phyloP scores from a whole-genome alignment of 345 rosid species.

The Eucalyptus globulus region DNA sequence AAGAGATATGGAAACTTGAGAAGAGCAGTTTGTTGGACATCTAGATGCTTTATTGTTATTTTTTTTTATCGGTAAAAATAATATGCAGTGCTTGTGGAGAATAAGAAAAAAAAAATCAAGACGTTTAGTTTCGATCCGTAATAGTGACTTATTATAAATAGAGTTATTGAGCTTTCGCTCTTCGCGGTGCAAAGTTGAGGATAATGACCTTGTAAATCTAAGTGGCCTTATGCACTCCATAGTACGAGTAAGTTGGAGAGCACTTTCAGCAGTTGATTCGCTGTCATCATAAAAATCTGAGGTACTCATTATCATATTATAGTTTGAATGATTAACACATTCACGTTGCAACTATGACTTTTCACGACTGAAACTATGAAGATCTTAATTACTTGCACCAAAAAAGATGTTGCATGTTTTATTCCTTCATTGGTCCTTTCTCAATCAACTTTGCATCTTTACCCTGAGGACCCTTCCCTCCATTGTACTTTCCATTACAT shows the following conservation, averaged over 20 bases:
- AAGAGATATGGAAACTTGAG: background rate
- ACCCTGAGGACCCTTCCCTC: background rate
- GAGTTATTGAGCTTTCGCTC: background rate
- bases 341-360: background rate
- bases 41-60: background rate
- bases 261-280: background rate
- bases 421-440: background rate
- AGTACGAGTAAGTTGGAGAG: background rate
- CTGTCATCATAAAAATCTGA: background rate
- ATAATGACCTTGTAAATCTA: background rate
- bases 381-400: background rate
- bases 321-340: background rate
- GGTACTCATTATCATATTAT: too few species aligned
- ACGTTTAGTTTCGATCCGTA: background rate
- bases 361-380: background rate
- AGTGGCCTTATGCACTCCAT: background rate
- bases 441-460: background rate
- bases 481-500: background rate
- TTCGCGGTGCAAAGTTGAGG: background rate
- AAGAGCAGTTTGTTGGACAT: background rate
- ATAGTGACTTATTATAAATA: background rate
- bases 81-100: background rate
- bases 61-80: background rate
- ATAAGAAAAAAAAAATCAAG: background rate
- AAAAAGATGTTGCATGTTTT: rapidly evolving